Base-by-base conservation (phyloP, 140 eudicot species). In the Oenanthe javanica region DNA sequence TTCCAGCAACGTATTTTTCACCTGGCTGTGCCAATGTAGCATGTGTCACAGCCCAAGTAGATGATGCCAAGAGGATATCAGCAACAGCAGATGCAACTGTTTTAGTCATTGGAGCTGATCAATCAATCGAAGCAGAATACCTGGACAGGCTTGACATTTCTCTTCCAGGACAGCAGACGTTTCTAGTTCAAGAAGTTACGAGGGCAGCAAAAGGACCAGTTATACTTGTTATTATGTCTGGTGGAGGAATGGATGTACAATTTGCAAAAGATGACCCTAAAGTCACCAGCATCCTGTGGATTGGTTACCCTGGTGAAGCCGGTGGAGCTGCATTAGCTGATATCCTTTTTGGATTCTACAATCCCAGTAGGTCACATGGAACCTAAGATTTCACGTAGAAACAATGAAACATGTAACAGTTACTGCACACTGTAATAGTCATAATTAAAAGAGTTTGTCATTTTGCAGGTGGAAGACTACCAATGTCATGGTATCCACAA, bases 401-500 rank as follows among this genome's bases (percentile, higher is more conserved):
- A 71, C 27, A 4, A 72, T 15, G 23, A 16, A 16, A 18, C 31
- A 18, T 8, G 4, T 19, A 18, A 72, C 1, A 7, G 5, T 9
- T 38, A 46, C 2, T 71, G 76, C 73, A 71, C 50, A 31, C 4
- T 69, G 14, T 31, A 46, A 74, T 45, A n/a, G 19, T 75, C 63
- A 14, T 67, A 31, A 1, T 48, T n/a, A 46, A 48, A 48, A n/a
- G 23, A 74, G 77, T 12, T 4, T 45, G 18, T 76, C 55, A 1
- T 76, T 18, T 77, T 80, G 76, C 51, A 93, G 98, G 93, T 87
- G 98, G 97, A 87, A 88, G 95, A 79, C 89, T 93, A 45, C 98
- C 98, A 7, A 89, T 89, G 95, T 86, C 97, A 72, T 93, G 98
- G 98, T 93, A 93, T 67, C 98, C 97, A 23, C 81, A 85, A 55